phyloP scores from a whole-genome alignment of 176 grass and related monocot genomes.

The Aegilops sharonensis region DNA sequence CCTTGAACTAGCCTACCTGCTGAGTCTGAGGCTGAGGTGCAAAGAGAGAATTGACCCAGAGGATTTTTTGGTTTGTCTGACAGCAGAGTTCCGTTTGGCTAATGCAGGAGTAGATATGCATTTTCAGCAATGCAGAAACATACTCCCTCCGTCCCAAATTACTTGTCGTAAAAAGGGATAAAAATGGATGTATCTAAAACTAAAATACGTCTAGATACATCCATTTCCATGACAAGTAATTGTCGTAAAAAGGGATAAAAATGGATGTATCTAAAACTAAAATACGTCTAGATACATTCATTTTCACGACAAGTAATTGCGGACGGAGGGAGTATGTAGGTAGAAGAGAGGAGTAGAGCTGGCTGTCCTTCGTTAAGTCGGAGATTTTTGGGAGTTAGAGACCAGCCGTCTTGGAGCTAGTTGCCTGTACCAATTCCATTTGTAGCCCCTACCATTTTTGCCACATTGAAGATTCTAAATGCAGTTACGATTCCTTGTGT shows the following conservation, averaged over 20 bases:
- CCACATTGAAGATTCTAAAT: neutral
- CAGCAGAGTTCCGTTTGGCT: neutral
- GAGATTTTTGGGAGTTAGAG: neutral
- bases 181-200: too few species aligned
- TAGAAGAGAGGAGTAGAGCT: neutral
- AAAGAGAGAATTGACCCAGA: slow-evolving; percentile 39
- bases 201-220: too few species aligned
- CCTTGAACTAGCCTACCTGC: slow-evolving; percentile 36
- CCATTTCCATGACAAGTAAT: too few species aligned
- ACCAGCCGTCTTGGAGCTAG: neutral
- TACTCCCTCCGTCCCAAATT: neutral
- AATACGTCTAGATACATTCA: too few species aligned
- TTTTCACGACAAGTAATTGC: too few species aligned
- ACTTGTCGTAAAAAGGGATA: too few species aligned
- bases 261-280: too few species aligned
- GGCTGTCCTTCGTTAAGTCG: neutral
- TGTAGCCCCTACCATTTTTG: slow-evolving; percentile 2
- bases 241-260: too few species aligned
- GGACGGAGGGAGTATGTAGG: neutral
- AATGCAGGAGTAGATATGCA: slow-evolving; percentile 13
- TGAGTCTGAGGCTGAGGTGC: slow-evolving; percentile 32
- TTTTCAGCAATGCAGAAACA: neutral
- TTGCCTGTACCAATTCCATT: neutral
- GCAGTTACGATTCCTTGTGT: neutral
- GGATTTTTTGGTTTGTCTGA: neutral